Conservation (phyloP, 805 yeast genomes). For the Ogataea ramenticola region DNA sequence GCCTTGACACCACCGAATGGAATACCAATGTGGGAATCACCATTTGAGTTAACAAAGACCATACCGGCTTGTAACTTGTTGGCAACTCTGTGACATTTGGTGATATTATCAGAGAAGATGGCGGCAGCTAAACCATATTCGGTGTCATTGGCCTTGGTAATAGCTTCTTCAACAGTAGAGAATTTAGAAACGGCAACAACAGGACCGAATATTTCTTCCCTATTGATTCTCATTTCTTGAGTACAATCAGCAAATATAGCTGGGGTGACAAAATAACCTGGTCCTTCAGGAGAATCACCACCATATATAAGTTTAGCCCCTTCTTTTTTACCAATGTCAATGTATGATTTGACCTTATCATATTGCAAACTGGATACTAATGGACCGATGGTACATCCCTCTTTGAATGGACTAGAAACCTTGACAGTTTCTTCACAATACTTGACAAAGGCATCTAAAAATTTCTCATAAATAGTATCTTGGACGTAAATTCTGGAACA, state of each 20-base stretch:
- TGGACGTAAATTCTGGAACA: conserved; percentile 40
- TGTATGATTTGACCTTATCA: conserved; percentile 59
- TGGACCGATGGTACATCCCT: conserved; percentile 63
- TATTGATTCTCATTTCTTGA: conserved; percentile 56
- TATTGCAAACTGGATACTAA: conserved; percentile 62
- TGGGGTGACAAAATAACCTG: conserved; percentile 66
- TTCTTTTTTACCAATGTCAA: conserved; percentile 58
- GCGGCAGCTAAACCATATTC: conserved; percentile 78
- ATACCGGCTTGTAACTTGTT: conserved; percentile 60
- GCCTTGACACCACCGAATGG: conserved; percentile 68
- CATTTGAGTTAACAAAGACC: conserved; percentile 55
- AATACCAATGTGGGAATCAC: conserved; percentile 46
- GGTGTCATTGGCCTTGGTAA: conserved; percentile 58
- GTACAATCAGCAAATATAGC: conserved; percentile 64
- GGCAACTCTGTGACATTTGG: conserved; percentile 57
- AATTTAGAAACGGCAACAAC: conserved; percentile 67
- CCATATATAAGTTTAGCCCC: conserved; percentile 65
- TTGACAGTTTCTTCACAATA: conserved; percentile 36
- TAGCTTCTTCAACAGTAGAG: conserved; percentile 55
- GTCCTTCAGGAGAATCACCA: conserved; percentile 48
- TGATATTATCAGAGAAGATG: conserved; percentile 56
- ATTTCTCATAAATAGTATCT: conserved; percentile 34
- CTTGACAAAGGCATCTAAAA: conserved; percentile 30
- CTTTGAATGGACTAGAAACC: conserved; percentile 65
- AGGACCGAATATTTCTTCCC: conserved; percentile 78